Base-by-base conservation (phyloP, 768 basidiomycete species). In the Psilocybe cubensis region DNA sequence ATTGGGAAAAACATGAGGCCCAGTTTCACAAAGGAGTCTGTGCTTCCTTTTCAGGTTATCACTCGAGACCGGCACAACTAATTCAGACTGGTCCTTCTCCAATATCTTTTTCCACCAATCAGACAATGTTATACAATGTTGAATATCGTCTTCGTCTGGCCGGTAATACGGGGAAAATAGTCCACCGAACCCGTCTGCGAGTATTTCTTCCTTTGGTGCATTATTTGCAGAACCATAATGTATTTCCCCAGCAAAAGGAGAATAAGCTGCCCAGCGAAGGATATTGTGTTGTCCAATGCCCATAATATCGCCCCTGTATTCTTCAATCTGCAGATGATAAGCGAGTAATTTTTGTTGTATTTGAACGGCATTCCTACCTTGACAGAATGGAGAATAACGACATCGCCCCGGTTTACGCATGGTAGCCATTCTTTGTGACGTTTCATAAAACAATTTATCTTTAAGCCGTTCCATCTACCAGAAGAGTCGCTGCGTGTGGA, bases 251-350 rank as follows among this genome's bases (percentile, higher is more conserved):
- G 64, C 69, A 17, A 63, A 61, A 1, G 76, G 72, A 31, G 80
- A 76, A 49, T 80, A 88, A 27, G 84, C 73, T 3, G 82, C 81
- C 87, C 87, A 89, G 28, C 74, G 72, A 51, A 85, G 66, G 57
- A 69, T 76, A 61, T 81, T 74, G 24, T 69, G 41, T 51, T 81
- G 83, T 1, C 83, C 85, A 0, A 73, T 68, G 17, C 79, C 82
- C n/a, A 66, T 70, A 3, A 68, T 1, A 5, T 4, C 27, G 1
- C 74, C 74, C 3, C 70, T 35, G 47, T 66, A 79, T 3, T 63
- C 42, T 23, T 60, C 54, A n/a, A 74, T 60, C 83, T 84, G 38
- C 4, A 23, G 14, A 43, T n/a, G 25, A 7, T 11, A 20, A 20
- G 28, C 33, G 45, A 38, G 12, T 28, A 2, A 27, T n/a, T 27